phyloP scores from a whole-genome alignment of 768 basidiomycete genomes.

The Termitomyces sp. region DNA sequence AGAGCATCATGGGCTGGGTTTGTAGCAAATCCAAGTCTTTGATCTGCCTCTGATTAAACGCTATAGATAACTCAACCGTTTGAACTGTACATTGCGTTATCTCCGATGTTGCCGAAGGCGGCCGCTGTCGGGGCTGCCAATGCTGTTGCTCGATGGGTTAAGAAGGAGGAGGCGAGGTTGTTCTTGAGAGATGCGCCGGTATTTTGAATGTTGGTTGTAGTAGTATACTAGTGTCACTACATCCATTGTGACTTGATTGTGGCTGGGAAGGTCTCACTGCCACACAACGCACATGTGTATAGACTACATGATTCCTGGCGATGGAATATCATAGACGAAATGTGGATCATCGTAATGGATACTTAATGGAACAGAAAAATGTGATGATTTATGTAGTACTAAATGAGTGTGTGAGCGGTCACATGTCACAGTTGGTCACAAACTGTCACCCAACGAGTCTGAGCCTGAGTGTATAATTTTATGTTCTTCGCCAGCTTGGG shows the following conservation, averaged over 20 bases:
- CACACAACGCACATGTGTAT: not conserved
- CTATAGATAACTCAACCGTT: slow-evolving; percentile 88
- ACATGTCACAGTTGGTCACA: not conserved
- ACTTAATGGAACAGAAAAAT: too few species aligned
- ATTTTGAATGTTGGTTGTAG: slow-evolving; percentile 46
- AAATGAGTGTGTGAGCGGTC: not conserved
- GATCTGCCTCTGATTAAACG: not conserved
- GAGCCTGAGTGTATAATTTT: not conserved
- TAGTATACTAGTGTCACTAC: not conserved
- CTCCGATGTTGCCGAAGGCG: slow-evolving; percentile 83
- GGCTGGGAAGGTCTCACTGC: too few species aligned
- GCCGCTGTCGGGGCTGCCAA: slow-evolving; percentile 89
- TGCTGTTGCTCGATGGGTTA: slow-evolving; percentile 85
- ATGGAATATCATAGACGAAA: not conserved
- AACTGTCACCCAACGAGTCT: not conserved
- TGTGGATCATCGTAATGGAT: too few species aligned
- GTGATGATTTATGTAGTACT: too few species aligned
- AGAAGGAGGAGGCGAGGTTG: slow-evolving; percentile 78
- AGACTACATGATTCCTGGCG: not conserved
- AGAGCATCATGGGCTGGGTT: slow-evolving; percentile 95
- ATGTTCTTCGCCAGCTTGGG: slow-evolving; percentile 16
- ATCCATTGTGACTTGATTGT: not conserved
- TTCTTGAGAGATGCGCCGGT: slow-evolving; percentile 91
- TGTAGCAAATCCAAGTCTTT: slow-evolving; percentile 24
- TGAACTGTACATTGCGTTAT: slow-evolving; percentile 84